phyloP scores from a whole-genome alignment of 164 flowering plant genomes.

The Tinospora cordifolia region DNA sequence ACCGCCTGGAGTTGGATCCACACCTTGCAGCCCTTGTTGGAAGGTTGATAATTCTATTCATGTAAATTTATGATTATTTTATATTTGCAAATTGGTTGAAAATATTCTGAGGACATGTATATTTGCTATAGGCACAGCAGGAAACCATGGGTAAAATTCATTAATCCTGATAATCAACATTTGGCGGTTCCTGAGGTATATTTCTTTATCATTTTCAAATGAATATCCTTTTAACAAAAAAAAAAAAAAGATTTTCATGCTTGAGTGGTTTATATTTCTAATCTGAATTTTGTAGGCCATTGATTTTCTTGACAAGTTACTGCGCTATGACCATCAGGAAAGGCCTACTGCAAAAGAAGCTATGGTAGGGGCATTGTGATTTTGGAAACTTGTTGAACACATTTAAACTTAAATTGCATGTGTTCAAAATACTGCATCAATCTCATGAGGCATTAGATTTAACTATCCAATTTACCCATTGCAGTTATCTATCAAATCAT shows the following conservation, averaged over 20 bases:
- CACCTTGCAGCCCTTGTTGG: slow-evolving; percentile 85
- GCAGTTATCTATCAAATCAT: too few relatives aligned
- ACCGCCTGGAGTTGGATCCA: slow-evolving; percentile 76
- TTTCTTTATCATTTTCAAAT: not conserved
- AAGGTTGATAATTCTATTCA: slow-evolving; percentile 35
- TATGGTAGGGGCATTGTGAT: slow-evolving; percentile 48
- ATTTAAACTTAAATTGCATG: too few relatives aligned
- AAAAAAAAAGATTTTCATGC: not conserved
- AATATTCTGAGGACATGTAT: not conserved
- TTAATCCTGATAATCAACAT: slow-evolving; percentile 80
- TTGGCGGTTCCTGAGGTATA: slow-evolving; percentile 88
- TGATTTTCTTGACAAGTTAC: slow-evolving; percentile 85
- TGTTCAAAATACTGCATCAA: too few relatives aligned
- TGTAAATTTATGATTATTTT: not conserved
- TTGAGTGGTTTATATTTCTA: not conserved
- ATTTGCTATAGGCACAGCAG: slow-evolving; percentile 57
- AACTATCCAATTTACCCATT: not conserved
- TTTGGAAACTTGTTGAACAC: not conserved
- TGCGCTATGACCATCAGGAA: slow-evolving; percentile 93
- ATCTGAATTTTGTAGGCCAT: slow-evolving; percentile 43
- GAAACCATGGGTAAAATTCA: slow-evolving; percentile 83
- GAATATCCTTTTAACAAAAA: too few relatives aligned
- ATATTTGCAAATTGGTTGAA: not conserved
- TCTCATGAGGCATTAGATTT: not conserved
- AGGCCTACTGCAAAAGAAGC: slow-evolving; percentile 98